Conservation (phyloP, 2,329 filamentous ascomycete species). For the Mariannaea elegans region DNA sequence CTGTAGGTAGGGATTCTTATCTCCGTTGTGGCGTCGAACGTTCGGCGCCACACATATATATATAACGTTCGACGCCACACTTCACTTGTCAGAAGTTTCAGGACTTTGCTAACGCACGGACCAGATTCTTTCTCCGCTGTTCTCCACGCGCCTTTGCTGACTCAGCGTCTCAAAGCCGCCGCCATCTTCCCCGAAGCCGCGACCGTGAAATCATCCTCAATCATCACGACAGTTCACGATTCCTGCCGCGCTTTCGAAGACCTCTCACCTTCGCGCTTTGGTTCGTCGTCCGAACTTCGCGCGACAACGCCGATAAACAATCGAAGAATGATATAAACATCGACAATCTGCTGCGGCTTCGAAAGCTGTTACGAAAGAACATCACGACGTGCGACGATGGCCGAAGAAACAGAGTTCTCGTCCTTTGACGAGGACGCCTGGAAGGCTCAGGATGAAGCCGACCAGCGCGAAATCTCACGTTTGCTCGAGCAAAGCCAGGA, state of each 20-base stretch:
- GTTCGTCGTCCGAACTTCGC: conserved; percentile 11
- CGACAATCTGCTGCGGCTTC: conserved; percentile 30
- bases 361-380: conserved; percentile 35
- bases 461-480: conserved; percentile 58
- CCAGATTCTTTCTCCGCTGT: background rate
- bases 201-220: conserved; percentile 21
- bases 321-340: conserved; percentile 41
- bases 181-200: conserved; percentile 2
- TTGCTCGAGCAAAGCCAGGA: conserved; percentile 55
- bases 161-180: conserved; percentile 18
- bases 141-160: conserved; percentile 9
- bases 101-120: background rate
- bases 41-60: too few species aligned
- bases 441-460: conserved; percentile 57
- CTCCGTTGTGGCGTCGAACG: too few species aligned
- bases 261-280: conserved; percentile 10
- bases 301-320: conserved; percentile 3
- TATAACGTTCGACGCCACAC: background rate
- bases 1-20: too few species aligned
- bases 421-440: conserved; percentile 48
- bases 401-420: conserved; percentile 45
- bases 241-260: background rate
- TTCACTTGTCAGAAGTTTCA: background rate
- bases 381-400: conserved; percentile 44
- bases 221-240: conserved; percentile 20